Evolutionary conservation across 139 green algal species (phyloP).

Genomic region (Haematococcus lacustris): DNA sequence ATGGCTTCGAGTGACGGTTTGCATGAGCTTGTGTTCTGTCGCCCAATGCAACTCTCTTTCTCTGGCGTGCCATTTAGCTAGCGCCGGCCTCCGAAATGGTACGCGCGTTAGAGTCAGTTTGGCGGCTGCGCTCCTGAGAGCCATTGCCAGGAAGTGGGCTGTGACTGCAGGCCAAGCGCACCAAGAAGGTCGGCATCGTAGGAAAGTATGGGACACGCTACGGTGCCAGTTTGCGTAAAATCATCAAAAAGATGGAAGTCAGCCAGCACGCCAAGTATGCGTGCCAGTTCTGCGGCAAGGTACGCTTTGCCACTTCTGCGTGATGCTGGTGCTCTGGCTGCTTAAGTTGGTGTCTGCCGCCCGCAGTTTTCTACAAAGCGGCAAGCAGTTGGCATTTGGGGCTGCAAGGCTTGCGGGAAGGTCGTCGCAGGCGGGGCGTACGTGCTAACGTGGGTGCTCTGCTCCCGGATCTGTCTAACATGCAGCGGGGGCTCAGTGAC

Average conservation of each 20-base stretch:
- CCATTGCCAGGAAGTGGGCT: no score
- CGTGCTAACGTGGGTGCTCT: constrained; percentile 72
- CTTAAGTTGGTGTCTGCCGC: background rate
- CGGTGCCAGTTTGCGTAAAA: constrained; percentile 84
- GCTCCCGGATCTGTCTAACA: no score
- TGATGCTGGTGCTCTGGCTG: background rate
- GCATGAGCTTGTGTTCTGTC: no score
- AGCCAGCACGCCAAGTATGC: constrained; percentile 99
- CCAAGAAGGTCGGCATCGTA: constrained; percentile 99
- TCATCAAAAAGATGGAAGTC: constrained; percentile 99
- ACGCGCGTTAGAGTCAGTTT: no score
- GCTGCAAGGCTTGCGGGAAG: constrained; percentile 94
- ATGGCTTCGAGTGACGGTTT: no score
- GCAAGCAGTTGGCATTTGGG: constrained; percentile 93
- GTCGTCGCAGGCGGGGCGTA: constrained; percentile 90
- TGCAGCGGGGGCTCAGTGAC: background rate
- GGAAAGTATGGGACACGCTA: constrained; percentile 99
- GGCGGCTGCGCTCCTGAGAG: no score
- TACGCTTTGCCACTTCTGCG: constrained; percentile 17
- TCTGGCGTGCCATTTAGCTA: no score
- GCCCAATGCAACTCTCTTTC: no score
- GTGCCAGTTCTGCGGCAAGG: constrained; percentile 98
- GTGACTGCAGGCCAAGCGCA: constrained; percentile 98
- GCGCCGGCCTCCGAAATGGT: no score
- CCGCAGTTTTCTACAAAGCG: constrained; percentile 84